Conservation (phyloP, 768 basidiomycete genomes). For the Boletellus emodensis region DNA sequence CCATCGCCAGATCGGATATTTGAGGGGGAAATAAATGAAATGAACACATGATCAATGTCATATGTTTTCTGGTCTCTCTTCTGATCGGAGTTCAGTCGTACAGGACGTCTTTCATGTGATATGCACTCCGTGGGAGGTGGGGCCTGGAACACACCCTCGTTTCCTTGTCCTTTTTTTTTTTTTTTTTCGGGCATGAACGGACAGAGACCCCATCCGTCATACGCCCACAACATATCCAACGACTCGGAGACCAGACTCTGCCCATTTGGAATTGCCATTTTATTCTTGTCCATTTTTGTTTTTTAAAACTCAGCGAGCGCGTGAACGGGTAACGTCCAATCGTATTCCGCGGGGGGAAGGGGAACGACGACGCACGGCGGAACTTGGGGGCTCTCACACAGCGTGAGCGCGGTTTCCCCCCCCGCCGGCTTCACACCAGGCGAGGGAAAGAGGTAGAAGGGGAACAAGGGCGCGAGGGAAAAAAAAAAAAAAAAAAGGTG, state of each 20-base stretch:
- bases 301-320: conserved; percentile 14
- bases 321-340: background rate
- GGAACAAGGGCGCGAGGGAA: background rate
- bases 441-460: too few relatives aligned
- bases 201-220: too few relatives aligned
- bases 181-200: too few relatives aligned
- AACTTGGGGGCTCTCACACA: background rate
- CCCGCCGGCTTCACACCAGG: too few relatives aligned
- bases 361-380: conserved; percentile 6
- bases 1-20: background rate
- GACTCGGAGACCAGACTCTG: too few relatives aligned
- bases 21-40: background rate
- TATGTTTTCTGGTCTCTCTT: background rate
- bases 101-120: conserved; percentile 16
- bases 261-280: too few relatives aligned
- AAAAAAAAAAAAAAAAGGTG: background rate
- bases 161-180: too few relatives aligned
- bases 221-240: too few relatives aligned
- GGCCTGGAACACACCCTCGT: background rate
- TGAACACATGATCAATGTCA: background rate
- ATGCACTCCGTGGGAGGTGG: background rate
- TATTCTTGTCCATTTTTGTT: too few relatives aligned
- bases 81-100: background rate
- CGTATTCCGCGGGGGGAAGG: too few relatives aligned
- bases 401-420: too few relatives aligned